phyloP scores from a whole-genome alignment of 2,329 filamentous ascomycete species.

The Remersonia thermophila region DNA sequence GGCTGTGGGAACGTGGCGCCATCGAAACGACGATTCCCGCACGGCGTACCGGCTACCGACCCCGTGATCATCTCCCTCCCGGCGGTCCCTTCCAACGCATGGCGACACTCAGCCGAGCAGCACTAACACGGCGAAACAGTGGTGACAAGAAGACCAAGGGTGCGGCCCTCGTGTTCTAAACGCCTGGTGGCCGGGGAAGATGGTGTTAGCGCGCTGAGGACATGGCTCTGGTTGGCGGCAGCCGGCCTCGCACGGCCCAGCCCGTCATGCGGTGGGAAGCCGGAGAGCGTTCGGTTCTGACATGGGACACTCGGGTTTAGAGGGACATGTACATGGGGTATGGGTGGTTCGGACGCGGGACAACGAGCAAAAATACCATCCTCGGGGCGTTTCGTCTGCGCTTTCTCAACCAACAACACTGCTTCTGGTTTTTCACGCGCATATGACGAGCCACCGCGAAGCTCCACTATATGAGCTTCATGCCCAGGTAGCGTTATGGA shows the following conservation, averaged over 20 bases:
- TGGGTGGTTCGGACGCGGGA: conserved; percentile 19
- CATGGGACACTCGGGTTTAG: conserved; percentile 17
- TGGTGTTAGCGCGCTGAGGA: conserved; percentile 13
- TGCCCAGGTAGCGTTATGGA: background rate
- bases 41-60: too few relatives aligned
- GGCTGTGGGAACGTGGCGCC: too few relatives aligned
- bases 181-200: conserved; percentile 23
- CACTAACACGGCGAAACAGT: conserved; percentile 39
- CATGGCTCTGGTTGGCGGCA: conserved; percentile 16
- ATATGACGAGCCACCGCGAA: conserved; percentile 1
- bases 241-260: conserved; percentile 15
- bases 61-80: background rate
- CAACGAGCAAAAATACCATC: conserved; percentile 20
- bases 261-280: conserved; percentile 15
- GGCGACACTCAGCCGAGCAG: background rate
- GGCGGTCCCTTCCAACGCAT: conserved; percentile 8
- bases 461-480: conserved; percentile 1
- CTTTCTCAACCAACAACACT: conserved; percentile 17
- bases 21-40: too few relatives aligned
- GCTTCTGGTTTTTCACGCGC: conserved; percentile 12
- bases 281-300: conserved; percentile 15
- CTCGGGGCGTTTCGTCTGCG: conserved; percentile 20
- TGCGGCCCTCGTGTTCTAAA: conserved; percentile 98
- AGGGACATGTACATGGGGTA: conserved; percentile 20
- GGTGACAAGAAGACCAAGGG: conserved; percentile 99